Percentiles rank a stretch among this genome's conserved stretches.
These are phyloP conservation scores for Zymoseptoria pseudotritici DNA, from an alignment of 2,329 filamentous ascomycete genomes.

Conservation along the genomic window DNA sequence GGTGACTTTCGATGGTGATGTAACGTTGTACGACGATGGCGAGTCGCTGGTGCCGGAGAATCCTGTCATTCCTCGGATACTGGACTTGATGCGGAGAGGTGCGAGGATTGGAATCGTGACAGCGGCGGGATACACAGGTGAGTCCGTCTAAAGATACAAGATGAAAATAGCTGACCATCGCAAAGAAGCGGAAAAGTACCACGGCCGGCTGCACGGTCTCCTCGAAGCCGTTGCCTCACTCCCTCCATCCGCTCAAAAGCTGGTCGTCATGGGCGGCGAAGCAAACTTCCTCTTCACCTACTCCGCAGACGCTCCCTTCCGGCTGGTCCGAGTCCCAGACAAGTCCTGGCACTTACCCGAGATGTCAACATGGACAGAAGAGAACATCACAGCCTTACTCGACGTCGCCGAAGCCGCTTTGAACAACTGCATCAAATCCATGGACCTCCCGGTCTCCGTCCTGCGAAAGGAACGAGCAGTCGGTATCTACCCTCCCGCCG, in stretches of 20 bases:
- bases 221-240: constrained; percentile 65
- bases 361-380: constrained; percentile 69
- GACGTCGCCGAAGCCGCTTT: constrained; percentile 83
- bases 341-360: constrained; percentile 67
- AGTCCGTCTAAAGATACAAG: background rate
- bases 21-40: constrained; percentile 83
- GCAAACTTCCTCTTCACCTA: constrained; percentile 92
- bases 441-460: constrained; percentile 71
- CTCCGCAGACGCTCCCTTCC: constrained; percentile 54
- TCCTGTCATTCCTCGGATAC: constrained; percentile 63
- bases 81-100: constrained; percentile 66
- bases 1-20: constrained; percentile 94
- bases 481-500: constrained; percentile 39
- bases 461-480: constrained; percentile 74
- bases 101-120: constrained; percentile 93
- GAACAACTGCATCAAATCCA: constrained; percentile 68
- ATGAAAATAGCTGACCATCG: background rate
- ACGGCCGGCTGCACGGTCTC: constrained; percentile 76
- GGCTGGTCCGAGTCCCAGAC: constrained; percentile 59
- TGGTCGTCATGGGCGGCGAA: constrained; percentile 92
- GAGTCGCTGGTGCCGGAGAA: constrained; percentile 67
- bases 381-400: constrained; percentile 71
- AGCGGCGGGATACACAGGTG: constrained; percentile 75
- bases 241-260: constrained; percentile 57
- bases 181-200: constrained; percentile 69